phyloP scores from a whole-genome alignment of 2,329 filamentous ascomycete genomes.

The Penicillium sp. region DNA sequence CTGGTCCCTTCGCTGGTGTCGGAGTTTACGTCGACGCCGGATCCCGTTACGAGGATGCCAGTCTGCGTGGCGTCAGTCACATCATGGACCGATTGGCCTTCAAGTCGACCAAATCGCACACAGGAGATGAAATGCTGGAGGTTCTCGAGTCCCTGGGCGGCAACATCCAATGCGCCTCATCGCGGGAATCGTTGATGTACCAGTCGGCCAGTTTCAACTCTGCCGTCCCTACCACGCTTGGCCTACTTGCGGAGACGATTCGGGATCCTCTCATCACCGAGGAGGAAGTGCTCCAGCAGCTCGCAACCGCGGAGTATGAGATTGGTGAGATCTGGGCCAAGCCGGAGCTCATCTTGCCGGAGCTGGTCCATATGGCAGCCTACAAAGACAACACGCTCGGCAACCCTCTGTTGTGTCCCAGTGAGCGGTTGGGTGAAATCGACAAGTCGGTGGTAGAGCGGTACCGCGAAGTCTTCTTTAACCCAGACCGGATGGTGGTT shows the following conservation, averaged over 20 bases:
- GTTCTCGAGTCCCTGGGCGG: slow-evolving; percentile 82
- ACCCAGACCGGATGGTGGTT: slow-evolving; percentile 85
- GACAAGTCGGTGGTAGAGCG: slow-evolving; percentile 66
- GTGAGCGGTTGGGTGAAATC: slow-evolving; percentile 73
- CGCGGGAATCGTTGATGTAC: slow-evolving; percentile 96
- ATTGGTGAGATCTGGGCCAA: slow-evolving; percentile 97
- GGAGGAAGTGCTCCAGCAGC: slow-evolving; percentile 77
- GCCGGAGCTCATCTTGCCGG: slow-evolving; percentile 90
- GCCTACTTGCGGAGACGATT: slow-evolving; percentile 87
- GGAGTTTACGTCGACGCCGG: slow-evolving; percentile 95
- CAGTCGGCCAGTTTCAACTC: slow-evolving; percentile 97
- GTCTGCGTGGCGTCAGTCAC: slow-evolving; percentile 84
- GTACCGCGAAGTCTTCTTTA: slow-evolving; percentile 80
- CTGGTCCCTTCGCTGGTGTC: slow-evolving; percentile 89
- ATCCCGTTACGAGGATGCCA: slow-evolving; percentile 84
- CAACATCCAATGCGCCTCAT: slow-evolving; percentile 95
- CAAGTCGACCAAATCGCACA: slow-evolving; percentile 71
- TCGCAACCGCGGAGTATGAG: slow-evolving; percentile 90
- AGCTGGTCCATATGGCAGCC: slow-evolving; percentile 90
- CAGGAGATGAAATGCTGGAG: slow-evolving; percentile 81
- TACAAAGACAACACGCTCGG: slow-evolving; percentile 95
- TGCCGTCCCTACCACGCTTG: slow-evolving; percentile 75
- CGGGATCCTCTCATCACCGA: slow-evolving; percentile 79
- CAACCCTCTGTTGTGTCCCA: slow-evolving; percentile 85
- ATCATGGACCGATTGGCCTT: slow-evolving; percentile 95